Conservation (phyloP, 2,329 filamentous ascomycete species). For the Aspergillus sp. region DNA sequence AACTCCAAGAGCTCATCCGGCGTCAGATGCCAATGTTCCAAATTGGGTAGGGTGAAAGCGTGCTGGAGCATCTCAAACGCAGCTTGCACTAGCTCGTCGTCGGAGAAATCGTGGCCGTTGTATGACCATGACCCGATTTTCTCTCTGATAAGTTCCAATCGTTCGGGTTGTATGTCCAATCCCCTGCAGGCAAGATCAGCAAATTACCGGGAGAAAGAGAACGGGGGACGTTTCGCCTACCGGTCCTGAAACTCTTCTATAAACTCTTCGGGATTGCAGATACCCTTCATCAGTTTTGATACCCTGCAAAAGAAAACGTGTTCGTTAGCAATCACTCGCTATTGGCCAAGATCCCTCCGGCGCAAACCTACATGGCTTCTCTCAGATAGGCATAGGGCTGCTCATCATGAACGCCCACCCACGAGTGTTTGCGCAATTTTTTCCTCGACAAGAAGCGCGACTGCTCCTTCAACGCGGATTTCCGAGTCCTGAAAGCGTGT, state of each 20-base stretch:
- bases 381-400: conserved; percentile 86
- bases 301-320: conserved; percentile 50
- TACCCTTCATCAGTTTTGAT: conserved; percentile 82
- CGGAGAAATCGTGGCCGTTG: conserved; percentile 81
- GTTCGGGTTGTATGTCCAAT: conserved; percentile 65
- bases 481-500: conserved; percentile 79
- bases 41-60: conserved; percentile 75
- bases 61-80: conserved; percentile 89
- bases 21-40: conserved; percentile 77
- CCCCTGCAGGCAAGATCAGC: conserved; percentile 44
- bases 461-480: conserved; percentile 72
- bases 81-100: conserved; percentile 85
- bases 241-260: conserved; percentile 62
- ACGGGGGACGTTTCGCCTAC: conserved; percentile 41
- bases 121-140: conserved; percentile 82
- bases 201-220: neutral
- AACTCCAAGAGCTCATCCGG: conserved; percentile 80
- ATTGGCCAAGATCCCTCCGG: neutral
- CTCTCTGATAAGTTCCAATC: conserved; percentile 64
- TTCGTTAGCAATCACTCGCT: conserved; percentile 4
- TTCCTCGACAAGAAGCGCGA: conserved; percentile 69
- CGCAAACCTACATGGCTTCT: conserved; percentile 68
- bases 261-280: conserved; percentile 69
- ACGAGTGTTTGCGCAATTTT: conserved; percentile 79
- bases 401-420: conserved; percentile 83